Conservation (phyloP, 2,329 filamentous ascomycete genomes). For the Spiromastix sp. region DNA sequence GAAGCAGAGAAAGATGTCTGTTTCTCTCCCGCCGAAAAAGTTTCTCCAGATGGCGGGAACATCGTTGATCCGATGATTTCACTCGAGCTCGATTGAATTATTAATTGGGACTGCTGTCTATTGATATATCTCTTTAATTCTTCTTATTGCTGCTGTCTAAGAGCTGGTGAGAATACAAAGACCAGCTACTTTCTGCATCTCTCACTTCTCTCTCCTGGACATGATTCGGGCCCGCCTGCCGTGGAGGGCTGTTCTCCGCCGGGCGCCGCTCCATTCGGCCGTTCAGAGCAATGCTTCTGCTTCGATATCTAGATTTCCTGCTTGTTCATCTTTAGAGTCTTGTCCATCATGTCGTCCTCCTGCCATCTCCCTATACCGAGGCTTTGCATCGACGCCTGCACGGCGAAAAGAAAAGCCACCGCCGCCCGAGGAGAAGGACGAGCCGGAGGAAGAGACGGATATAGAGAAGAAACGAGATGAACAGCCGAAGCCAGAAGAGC, state of each 20-base stretch:
- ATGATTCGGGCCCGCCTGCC: conserved; percentile 57
- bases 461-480: conserved; percentile 25
- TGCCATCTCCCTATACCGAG: conserved; percentile 23
- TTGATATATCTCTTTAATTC: too few species aligned
- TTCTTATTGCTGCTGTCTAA: conserved; percentile 1
- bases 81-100: background rate
- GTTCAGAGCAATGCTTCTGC: conserved; percentile 25
- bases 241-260: conserved; percentile 52
- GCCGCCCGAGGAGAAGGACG: conserved; percentile 30
- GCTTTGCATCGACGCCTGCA: conserved; percentile 36
- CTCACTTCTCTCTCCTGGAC: conserved; percentile 21
- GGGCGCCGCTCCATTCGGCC: conserved; percentile 33
- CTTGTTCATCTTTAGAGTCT: conserved; percentile 10
- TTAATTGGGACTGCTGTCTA: too few species aligned
- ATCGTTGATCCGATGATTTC: conserved; percentile 21
- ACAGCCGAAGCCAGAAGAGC: conserved; percentile 24
- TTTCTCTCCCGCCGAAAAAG: conserved; percentile 29
- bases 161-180: conserved; percentile 3
- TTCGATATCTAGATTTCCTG: conserved; percentile 23
- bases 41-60: conserved; percentile 19
- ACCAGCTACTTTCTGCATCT: conserved; percentile 7
- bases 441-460: conserved; percentile 34
- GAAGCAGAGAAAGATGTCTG: too few species aligned
- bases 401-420: conserved; percentile 48
- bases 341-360: conserved; percentile 6